Evolutionary conservation across 805 yeast species (phyloP), one percentile per base, ranked within the genome.

Genomic region (Schwanniomyces occidentalis): DNA sequence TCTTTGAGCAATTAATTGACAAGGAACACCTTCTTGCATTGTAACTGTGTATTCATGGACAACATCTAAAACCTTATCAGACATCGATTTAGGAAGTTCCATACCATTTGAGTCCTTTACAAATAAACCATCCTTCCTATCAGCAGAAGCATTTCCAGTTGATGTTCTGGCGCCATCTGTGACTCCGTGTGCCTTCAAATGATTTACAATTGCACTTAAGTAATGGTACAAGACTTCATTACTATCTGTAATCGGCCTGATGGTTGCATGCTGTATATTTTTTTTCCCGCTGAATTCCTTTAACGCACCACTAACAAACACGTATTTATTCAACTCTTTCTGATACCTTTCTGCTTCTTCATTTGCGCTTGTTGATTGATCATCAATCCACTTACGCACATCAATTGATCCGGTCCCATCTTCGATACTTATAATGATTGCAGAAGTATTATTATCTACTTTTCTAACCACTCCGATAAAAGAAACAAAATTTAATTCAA

Each of bases 21-120:
- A 64, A 15, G 86, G 88, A n/a, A 84, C 88, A 46, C 91, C 91
- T 53, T 84, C 89, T 29, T 71, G 75, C 85, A 80, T 82, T 32
- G 71, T 63, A 41, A 70, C 64, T 35, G 82, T 59, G 52, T 74
- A 64, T 40, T 73, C 70, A 48, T 68, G 59, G 40, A 80, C 64
- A 32, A 76, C 69, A 14, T 69, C 65, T 40, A 69, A 59, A 35
- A 80, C 69, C 46, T 56, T 64, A 31, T 77, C 80, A n/a, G 64
- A 24, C 49, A 54, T 17, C 37, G 61, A 28, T 13, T 32, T 31
- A n/a, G 37, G 33, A n/a, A 35, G 12, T 7, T 39, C 42, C 14
- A 27, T 20, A 43, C 23, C 49, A 46, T 37, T 58, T 63, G 28
- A 44, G 15, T 48, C 59, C 17, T 34, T 37, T 5, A 63, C 69